These are phyloP conservation scores for Trichoderma guizhouense DNA, from an alignment of 2,329 filamentous ascomycete species.

Conservation along the genomic window DNA sequence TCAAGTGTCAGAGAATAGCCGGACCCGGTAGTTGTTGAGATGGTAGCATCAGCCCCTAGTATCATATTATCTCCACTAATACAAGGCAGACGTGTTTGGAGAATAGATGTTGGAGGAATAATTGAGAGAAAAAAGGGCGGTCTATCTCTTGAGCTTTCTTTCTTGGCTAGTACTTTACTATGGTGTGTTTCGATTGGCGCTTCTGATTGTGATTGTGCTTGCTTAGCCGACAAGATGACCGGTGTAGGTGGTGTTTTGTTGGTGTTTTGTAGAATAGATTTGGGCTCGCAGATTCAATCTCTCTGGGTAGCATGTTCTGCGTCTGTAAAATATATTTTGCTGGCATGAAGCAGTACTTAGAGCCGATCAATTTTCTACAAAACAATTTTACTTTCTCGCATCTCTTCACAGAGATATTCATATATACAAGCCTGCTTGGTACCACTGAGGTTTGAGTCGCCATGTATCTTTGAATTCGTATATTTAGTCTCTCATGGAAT, in stretches of 20 bases:
- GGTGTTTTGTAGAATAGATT: neutral
- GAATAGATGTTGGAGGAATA: neutral
- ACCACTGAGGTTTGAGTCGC: accelerated
- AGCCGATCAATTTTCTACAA: neutral
- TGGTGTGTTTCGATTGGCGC: neutral
- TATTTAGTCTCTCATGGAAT: neutral
- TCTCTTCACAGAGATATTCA: neutral
- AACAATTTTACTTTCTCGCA: neutral
- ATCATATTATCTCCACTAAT: neutral
- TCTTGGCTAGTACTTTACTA: neutral
- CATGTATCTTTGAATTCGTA: neutral
- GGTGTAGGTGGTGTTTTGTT: neutral
- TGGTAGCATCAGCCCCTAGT: neutral
- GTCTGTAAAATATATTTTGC: neutral
- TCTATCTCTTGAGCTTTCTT: neutral
- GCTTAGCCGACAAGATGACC: neutral
- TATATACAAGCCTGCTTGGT: neutral
- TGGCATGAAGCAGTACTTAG: neutral
- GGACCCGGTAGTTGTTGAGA: neutral
- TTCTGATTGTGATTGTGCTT: neutral
- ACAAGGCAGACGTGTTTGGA: neutral
- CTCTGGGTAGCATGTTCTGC: neutral
- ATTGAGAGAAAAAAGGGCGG: neutral
- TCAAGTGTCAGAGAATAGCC: neutral
- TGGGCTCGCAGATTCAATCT: neutral